A percentile compares a stretch with the other conserved stretches of the same genome.
These are phyloP conservation scores for Massariosphaeria phaeospora DNA, from an alignment of 495 filamentous ascomycete genomes.

Conservation along the genomic window DNA sequence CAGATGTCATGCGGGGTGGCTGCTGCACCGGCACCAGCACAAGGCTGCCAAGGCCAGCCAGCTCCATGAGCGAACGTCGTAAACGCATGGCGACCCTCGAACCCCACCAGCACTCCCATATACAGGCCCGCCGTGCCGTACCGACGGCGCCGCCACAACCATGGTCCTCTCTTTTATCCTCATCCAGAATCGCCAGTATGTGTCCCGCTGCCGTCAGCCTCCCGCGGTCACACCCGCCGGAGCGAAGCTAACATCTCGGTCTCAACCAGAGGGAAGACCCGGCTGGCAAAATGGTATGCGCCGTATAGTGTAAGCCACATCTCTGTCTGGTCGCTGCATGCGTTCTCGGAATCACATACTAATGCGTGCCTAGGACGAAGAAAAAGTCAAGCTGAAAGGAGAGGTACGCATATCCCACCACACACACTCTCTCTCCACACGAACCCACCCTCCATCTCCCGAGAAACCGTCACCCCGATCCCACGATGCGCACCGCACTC, in stretches of 20 bases:
- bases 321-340: slow-evolving; percentile 1
- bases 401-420: slow-evolving; percentile 32
- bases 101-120: slow-evolving; percentile 12
- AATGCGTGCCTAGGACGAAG: slow-evolving; percentile 60
- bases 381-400: slow-evolving; percentile 87
- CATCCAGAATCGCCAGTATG: slow-evolving; percentile 35
- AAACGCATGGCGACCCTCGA: slow-evolving; percentile 1
- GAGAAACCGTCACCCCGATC: not conserved
- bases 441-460: not conserved
- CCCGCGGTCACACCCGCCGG: not conserved
- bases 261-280: slow-evolving; percentile 81
- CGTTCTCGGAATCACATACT: slow-evolving; percentile 4
- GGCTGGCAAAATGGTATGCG: slow-evolving; percentile 97
- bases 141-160: slow-evolving; percentile 1
- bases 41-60: too few species aligned
- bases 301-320: slow-evolving; percentile 69
- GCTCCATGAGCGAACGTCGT: not conserved
- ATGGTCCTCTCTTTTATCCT: slow-evolving; percentile 35
- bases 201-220: slow-evolving; percentile 10
- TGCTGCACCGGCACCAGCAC: not conserved
- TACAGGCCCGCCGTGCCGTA: not conserved
- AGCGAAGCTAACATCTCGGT: not conserved
- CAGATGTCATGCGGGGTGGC: slow-evolving; percentile 4
- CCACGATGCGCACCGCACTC: not conserved
- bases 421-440: not conserved